Base-by-base conservation (phyloP, 2,329 filamentous ascomycete genomes). In the Keithomyces neogunnii region DNA sequence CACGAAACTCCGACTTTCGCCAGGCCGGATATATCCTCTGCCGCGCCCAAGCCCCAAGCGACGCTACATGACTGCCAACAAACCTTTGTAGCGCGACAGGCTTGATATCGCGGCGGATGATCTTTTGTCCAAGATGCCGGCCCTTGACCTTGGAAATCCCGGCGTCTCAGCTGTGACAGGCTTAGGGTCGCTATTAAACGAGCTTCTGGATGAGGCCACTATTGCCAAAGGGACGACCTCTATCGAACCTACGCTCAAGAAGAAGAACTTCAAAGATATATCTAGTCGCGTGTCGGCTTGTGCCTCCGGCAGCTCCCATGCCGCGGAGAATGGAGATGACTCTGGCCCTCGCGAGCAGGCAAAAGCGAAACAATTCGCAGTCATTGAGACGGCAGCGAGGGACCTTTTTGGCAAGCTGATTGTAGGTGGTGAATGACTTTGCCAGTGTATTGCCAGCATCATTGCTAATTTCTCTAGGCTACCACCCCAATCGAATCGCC, bases 351-450 rank as follows among this genome's bases (percentile, higher is more conserved):
- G 75, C 57, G 73, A 61, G 60, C 53, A 59, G 4, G 54, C 55
- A 13, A 73, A 67, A 52, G 57, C 58, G 3, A 78, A 78, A 44
- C 82, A 84, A 57, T 83, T 82, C 63, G 82, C 85, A 35, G 78
- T 88, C 28, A 81, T 96, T 45, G 93, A 97, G 68, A 90, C 86
- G 19, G 90, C 89, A 9, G 87, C 86, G 48, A 84, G 89, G 60
- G 82, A 86, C 59, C 79, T 87, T 46, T 95, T 97, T 69, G 89
- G 89, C 68, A 75, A 80, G 55, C 74, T 89, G 55, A 78, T 95
- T 65, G 89, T 93, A 71, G 74, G 85, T 48, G 36, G 30, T 9
- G 8, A 35, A 19, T 8, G n/a, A 35, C 19, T 29, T 7, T 45
- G n/a, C 19, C 13, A 10, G 29, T n/a, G 33, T 5, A 30, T 33